Conservation (phyloP, 352 stramenopile genomes). For the Phytophthora citrophthora region DNA sequence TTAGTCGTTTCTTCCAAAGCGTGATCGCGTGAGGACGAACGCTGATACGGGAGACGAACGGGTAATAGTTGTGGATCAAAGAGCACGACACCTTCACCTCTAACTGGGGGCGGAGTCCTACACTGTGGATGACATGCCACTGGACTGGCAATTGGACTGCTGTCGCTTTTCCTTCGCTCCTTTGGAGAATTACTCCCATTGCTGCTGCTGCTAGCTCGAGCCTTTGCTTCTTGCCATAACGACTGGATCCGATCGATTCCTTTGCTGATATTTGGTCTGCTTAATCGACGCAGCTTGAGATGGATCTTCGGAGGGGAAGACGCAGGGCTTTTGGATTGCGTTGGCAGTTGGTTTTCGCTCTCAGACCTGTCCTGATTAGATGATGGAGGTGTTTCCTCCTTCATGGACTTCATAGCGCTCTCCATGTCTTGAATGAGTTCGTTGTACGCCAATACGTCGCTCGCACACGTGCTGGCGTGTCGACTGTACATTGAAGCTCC, state of each 20-base stretch:
- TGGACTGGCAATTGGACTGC: slow-evolving; percentile 14
- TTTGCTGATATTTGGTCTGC: slow-evolving; percentile 23
- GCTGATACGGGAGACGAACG: slow-evolving; percentile 13
- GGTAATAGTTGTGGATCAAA: slow-evolving; percentile 54
- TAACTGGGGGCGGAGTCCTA: slow-evolving; percentile 19
- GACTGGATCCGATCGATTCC: slow-evolving; percentile 33
- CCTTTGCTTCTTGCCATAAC: slow-evolving; percentile 33
- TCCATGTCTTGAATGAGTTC: slow-evolving; percentile 75
- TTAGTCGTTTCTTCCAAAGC: slow-evolving; percentile 15
- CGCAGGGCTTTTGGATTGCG: slow-evolving; percentile 7
- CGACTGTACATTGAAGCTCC: slow-evolving; percentile 50
- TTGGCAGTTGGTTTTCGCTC: slow-evolving; percentile 12
- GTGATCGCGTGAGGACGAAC: slow-evolving; percentile 30
- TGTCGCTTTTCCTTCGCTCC: slow-evolving; percentile 12
- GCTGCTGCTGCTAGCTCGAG: slow-evolving; percentile 28
- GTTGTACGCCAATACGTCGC: slow-evolving; percentile 69
- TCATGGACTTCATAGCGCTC: slow-evolving; percentile 31
- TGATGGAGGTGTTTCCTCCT: slow-evolving; percentile 16
- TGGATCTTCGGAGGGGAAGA: slow-evolving; percentile 28
- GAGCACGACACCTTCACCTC: slow-evolving; percentile 44
- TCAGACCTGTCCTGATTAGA: slow-evolving; percentile 28
- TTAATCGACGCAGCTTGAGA: slow-evolving; percentile 30
- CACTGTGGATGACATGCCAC: slow-evolving; percentile 12
- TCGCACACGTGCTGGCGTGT: slow-evolving; percentile 57
- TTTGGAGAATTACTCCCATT: slow-evolving; percentile 27